phyloP scores from a whole-genome alignment of 1,284 basidiomycete species.

The Naganishia cerealis region DNA sequence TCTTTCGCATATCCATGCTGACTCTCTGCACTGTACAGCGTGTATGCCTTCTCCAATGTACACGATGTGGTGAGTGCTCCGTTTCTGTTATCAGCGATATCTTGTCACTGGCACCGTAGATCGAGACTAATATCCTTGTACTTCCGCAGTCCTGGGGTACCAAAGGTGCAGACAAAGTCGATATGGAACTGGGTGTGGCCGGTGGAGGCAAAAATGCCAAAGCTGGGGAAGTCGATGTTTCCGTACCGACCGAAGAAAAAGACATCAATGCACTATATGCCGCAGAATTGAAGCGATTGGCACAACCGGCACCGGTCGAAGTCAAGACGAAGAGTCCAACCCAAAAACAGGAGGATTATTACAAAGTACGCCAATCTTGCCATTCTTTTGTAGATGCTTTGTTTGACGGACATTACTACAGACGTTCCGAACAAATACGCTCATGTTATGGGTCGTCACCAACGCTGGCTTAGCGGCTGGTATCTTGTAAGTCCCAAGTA shows the following conservation, averaged over 20 bases:
- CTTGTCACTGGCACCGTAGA: background rate
- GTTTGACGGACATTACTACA: conserved; percentile 42
- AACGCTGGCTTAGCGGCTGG: conserved; percentile 74
- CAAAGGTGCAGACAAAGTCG: conserved; percentile 82
- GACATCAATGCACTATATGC: conserved; percentile 85
- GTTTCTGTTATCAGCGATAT: conserved; percentile 27
- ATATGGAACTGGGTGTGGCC: conserved; percentile 79
- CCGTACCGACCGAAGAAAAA: conserved; percentile 74
- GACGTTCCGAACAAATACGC: conserved; percentile 81
- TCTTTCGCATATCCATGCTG: background rate
- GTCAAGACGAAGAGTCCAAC: conserved; percentile 45
- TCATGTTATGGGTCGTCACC: conserved; percentile 78
- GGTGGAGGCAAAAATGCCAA: conserved; percentile 54
- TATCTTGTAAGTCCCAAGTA: conserved; percentile 60
- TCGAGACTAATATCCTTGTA: conserved; percentile 26
- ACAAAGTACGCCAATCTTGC: conserved; percentile 52
- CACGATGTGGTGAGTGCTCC: conserved; percentile 60
- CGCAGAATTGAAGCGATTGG: conserved; percentile 75
- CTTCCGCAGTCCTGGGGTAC: conserved; percentile 67
- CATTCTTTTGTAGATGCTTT: background rate
- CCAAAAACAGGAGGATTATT: conserved; percentile 83
- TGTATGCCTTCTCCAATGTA: conserved; percentile 74
- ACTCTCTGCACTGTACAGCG: conserved; percentile 37
- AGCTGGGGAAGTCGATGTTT: conserved; percentile 72
- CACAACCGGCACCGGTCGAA: conserved; percentile 41